phyloP scores from a whole-genome alignment of 805 yeast genomes.

The Ogataea naganishii region DNA sequence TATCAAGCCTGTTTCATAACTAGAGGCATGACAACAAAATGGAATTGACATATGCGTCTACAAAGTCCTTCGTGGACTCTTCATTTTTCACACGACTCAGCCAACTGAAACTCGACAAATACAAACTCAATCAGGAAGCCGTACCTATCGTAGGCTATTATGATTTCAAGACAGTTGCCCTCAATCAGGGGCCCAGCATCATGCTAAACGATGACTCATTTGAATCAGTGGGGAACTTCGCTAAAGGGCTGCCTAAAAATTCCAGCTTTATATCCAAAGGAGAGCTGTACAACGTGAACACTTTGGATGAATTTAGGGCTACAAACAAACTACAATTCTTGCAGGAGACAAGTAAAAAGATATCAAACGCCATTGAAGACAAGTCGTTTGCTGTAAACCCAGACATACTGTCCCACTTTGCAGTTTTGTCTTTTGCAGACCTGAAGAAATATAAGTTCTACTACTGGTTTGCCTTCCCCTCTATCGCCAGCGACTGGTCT shows the following conservation, averaged over 20 bases:
- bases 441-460: constrained; percentile 79
- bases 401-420: constrained; percentile 31
- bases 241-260: too few relatives aligned
- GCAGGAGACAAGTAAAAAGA: constrained; percentile 26
- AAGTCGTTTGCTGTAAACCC: constrained; percentile 31
- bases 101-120: constrained; percentile 61
- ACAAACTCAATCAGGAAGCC: constrained; percentile 50
- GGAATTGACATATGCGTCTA: constrained; percentile 34
- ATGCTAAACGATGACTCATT: constrained; percentile 26
- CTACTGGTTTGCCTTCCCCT: constrained; percentile 87
- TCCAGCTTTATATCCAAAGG: constrained; percentile 25
- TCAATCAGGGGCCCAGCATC: constrained; percentile 22
- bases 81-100: constrained; percentile 77
- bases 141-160: constrained; percentile 33
- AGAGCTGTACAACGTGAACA: constrained; percentile 53
- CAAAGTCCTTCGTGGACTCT: constrained; percentile 74
- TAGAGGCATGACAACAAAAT: too few relatives aligned
- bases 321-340: constrained; percentile 56
- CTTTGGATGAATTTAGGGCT: constrained; percentile 75
- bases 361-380: constrained; percentile 20
- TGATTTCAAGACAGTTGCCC: constrained; percentile 19
- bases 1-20: too few relatives aligned
- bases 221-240: constrained; percentile 5
- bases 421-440: constrained; percentile 70
- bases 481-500: constrained; percentile 46